These are phyloP conservation scores for Arthrobotrys sphaeroides DNA, from an alignment of 2,329 filamentous ascomycete species.

Conservation along the genomic window DNA sequence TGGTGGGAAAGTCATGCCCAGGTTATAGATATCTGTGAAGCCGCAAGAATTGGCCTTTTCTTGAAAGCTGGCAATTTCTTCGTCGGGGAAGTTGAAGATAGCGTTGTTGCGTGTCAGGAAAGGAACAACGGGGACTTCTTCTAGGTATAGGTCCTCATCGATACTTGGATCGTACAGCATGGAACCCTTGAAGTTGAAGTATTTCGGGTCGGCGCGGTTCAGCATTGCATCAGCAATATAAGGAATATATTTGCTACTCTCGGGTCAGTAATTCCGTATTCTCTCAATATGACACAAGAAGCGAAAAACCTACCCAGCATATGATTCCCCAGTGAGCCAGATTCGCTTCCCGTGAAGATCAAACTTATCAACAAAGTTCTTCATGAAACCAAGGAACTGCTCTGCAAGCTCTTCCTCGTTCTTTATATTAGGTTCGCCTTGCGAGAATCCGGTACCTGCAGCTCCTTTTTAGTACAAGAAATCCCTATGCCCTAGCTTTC, in stretches of 20 bases:
- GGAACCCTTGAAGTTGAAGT: constrained; percentile 75
- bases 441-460: constrained; percentile 71
- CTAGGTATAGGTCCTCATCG: constrained; percentile 65
- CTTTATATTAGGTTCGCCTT: constrained; percentile 71
- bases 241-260: constrained; percentile 52
- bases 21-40: constrained; percentile 69
- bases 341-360: constrained; percentile 73
- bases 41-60: constrained; percentile 69
- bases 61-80: constrained; percentile 67
- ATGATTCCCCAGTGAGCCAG: constrained; percentile 78
- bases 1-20: constrained; percentile 75
- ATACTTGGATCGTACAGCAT: constrained; percentile 76
- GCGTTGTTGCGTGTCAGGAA: constrained; percentile 71
- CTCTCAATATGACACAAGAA: not conserved
- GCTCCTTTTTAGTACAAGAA: constrained; percentile 62
- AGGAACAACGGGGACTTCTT: constrained; percentile 66
- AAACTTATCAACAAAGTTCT: constrained; percentile 79
- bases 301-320: constrained; percentile 69
- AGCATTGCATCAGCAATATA: constrained; percentile 71
- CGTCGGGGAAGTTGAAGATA: constrained; percentile 73
- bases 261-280: not conserved
- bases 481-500: not conserved
- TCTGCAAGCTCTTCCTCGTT: constrained; percentile 73
- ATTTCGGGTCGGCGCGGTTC: constrained; percentile 67
- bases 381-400: constrained; percentile 82